Evolutionary conservation across 2,329 filamentous ascomycete species (phyloP).

Genomic region (Amauroascus verrucosus): DNA sequence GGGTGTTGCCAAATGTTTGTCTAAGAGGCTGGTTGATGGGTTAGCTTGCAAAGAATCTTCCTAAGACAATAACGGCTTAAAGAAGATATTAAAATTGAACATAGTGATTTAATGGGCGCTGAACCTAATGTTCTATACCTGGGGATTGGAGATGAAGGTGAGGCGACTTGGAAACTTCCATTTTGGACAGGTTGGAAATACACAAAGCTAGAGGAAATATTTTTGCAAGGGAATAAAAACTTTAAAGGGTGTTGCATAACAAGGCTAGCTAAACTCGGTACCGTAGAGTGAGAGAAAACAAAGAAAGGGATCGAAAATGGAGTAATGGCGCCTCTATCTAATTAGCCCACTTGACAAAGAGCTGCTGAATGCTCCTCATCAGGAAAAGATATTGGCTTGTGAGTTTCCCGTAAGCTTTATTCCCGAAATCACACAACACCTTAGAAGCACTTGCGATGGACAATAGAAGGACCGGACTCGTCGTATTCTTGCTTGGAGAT

Average conservation of each 20-base stretch:
- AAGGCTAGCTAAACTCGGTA: slow-evolving; percentile 9
- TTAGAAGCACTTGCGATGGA: slow-evolving; percentile 99
- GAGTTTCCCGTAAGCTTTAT: slow-evolving; percentile 1
- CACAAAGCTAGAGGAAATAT: slow-evolving; percentile 2
- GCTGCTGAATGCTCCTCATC: neutral
- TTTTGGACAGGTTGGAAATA: slow-evolving; percentile 7
- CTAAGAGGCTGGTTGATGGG: too few relatives aligned
- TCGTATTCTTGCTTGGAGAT: slow-evolving; percentile 99
- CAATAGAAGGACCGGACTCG: slow-evolving; percentile 97
- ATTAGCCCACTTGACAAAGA: neutral
- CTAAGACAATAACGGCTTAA: too few relatives aligned
- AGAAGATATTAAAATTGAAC: too few relatives aligned
- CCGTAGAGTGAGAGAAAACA: slow-evolving; percentile 5
- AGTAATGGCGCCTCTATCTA: slow-evolving; percentile 3
- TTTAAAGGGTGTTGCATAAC: slow-evolving; percentile 8
- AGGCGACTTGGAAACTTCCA: slow-evolving; percentile 4
- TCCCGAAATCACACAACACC: slow-evolving; percentile 31
- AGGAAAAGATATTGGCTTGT: slow-evolving; percentile 7
- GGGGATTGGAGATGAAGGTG: neutral
- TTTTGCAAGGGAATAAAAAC: slow-evolving; percentile 3
- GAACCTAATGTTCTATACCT: neutral
- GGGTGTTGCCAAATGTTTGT: too few relatives aligned
- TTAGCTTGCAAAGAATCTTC: too few relatives aligned
- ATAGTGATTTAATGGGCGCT: neutral
- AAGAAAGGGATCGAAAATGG: slow-evolving; percentile 6